Evolutionary conservation across 768 basidiomycete genomes (phyloP), one percentile per base, ranked within the genome.

Genomic region (Pisolithus microcarpus): DNA sequence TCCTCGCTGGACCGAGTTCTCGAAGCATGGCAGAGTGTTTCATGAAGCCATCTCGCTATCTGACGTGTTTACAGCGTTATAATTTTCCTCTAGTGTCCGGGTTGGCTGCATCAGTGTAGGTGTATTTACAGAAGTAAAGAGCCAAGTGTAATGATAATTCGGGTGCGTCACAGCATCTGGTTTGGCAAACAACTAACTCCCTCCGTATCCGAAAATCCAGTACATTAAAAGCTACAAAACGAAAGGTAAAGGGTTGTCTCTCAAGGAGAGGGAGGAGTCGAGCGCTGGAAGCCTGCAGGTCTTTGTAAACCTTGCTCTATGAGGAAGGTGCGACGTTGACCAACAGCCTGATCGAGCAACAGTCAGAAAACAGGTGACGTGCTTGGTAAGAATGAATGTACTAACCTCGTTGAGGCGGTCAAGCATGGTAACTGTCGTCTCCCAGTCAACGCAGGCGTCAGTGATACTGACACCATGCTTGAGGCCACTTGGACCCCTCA

Each of bases 381-480:
- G 34, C 11, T 34, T 8, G 13, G 1, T 13, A n/a, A 23, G 19
- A 21, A 19, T 11, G 3, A 18, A 36, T 16, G 4, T 13, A 56
- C 70, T 9, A 45, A 74, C 73, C 59, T 75, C 73, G 53, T 91
- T 85, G 46, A 92, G 74, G 51, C 74, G 71, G 61, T 84, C 76
- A 46, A 95, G 79, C 82, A 93, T 87, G 18, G 50, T 57, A 37
- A 90, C 73, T 1, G 92, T 96, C 7, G 75, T 75, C 44, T 81
- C 77, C 90, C 91, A 95, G 65, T 87, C 79, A 43, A 94, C 84
- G 61, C 92, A 96, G 2, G 90, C 93, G 57, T 96, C 92, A 0
- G 92, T 96, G 64, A 95, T 93, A 55, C 83, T 86, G 49, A 94
- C 81, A 48, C 90, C 90, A 51, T 84, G 73, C 67, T 87, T 90